Percentiles rank a stretch among this genome's conserved stretches.
Evolutionary conservation across 2,329 filamentous ascomycete species (phyloP).

Genomic region (Cercospora brassicicola): DNA sequence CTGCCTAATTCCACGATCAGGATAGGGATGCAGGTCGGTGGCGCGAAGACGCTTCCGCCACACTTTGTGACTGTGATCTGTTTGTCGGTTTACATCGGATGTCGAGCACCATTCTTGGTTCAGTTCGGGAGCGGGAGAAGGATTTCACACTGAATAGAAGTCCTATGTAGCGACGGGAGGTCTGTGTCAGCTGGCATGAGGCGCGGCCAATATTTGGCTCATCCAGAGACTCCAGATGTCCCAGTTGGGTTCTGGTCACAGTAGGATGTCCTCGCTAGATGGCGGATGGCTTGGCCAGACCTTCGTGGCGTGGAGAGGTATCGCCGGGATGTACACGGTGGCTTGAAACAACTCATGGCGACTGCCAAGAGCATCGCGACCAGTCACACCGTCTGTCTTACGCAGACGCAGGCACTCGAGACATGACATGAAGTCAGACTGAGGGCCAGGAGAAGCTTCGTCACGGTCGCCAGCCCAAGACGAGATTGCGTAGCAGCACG

Average conservation of each 20-base stretch:
- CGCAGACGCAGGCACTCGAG: background rate
- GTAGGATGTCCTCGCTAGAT: background rate
- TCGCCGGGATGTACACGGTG: background rate
- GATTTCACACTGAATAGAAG: background rate
- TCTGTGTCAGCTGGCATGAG: background rate
- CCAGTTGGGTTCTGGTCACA: background rate
- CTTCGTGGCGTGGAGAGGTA: background rate
- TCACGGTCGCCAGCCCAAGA: background rate
- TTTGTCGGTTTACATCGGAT: background rate
- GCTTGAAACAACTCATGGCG: background rate
- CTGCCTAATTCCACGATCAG: background rate
- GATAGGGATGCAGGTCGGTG: background rate
- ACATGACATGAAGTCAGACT: background rate
- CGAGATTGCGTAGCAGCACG: background rate
- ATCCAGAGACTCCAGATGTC: background rate
- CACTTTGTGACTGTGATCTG: background rate
- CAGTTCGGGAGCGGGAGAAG: background rate
- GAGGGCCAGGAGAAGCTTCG: background rate
- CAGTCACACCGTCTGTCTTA: background rate
- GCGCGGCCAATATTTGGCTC: background rate
- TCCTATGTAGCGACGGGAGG: background rate
- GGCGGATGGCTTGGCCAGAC: background rate
- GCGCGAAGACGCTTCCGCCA: background rate
- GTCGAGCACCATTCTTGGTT: background rate
- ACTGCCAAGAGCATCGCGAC: background rate